These are phyloP conservation scores for Jackrogersella multiformis DNA, from an alignment of 495 filamentous ascomycete genomes.

Conservation along the genomic window DNA sequence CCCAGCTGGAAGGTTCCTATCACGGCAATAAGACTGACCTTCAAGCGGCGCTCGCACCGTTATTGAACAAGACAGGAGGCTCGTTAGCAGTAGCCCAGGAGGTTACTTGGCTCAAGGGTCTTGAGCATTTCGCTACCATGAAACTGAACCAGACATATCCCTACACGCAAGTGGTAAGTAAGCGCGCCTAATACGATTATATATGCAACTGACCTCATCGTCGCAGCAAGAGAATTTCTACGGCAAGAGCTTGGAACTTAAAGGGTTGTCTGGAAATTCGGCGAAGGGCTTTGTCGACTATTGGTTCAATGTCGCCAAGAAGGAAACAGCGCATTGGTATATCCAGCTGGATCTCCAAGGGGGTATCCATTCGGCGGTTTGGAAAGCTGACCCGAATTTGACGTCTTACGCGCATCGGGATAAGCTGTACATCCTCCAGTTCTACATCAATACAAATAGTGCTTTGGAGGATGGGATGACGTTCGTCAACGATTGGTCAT, in stretches of 20 bases:
- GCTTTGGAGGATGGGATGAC: slow-evolving; percentile 48
- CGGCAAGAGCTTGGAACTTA: slow-evolving; percentile 55
- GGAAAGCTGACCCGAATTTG: slow-evolving; percentile 41
- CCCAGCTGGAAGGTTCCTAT: slow-evolving; percentile 55
- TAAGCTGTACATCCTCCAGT: slow-evolving; percentile 54
- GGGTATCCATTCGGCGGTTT: slow-evolving; percentile 54
- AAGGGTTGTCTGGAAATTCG: slow-evolving; percentile 45
- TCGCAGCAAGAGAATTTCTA: slow-evolving; percentile 57
- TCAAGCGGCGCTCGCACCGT: slow-evolving; percentile 48
- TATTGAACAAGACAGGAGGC: slow-evolving; percentile 48
- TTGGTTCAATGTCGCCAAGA: slow-evolving; percentile 52
- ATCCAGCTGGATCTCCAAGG: slow-evolving; percentile 58
- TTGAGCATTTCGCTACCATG: slow-evolving; percentile 53
- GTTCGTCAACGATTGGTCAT: slow-evolving; percentile 54
- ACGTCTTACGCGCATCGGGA: slow-evolving; percentile 55
- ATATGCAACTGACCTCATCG: slow-evolving; percentile 19
- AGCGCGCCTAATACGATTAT: not conserved
- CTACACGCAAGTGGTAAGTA: slow-evolving; percentile 50
- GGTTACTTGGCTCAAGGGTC: slow-evolving; percentile 54
- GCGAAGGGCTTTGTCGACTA: slow-evolving; percentile 52
- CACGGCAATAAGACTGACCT: slow-evolving; percentile 50
- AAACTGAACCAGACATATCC: slow-evolving; percentile 54
- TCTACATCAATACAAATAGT: slow-evolving; percentile 49
- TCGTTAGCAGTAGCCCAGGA: slow-evolving; percentile 48
- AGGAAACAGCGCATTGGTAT: slow-evolving; percentile 52